These are phyloP conservation scores for Polytolypa hystricis DNA, from an alignment of 2,329 filamentous ascomycete genomes.

Conservation along the genomic window DNA sequence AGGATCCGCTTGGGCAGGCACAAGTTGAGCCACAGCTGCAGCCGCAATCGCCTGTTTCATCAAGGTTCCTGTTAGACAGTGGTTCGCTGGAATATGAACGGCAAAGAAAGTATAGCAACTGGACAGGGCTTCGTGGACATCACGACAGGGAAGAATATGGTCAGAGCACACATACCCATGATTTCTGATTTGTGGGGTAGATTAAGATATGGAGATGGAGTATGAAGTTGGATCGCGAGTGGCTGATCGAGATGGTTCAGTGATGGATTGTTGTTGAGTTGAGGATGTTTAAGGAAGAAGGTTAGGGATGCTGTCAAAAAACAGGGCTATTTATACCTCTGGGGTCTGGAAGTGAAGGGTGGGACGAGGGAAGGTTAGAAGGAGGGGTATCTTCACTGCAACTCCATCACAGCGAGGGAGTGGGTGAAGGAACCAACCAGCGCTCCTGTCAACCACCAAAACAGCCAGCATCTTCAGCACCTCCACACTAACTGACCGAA, in stretches of 20 bases:
- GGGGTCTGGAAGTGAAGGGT: no score
- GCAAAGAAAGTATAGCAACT: background rate
- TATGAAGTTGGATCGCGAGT: background rate
- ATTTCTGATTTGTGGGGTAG: background rate
- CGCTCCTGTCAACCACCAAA: background rate
- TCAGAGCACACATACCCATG: no score
- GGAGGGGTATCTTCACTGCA: no score
- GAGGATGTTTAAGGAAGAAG: no score
- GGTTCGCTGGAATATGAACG: background rate
- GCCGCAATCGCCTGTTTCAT: conserved; percentile 4
- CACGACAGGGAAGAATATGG: background rate
- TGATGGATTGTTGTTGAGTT: no score
- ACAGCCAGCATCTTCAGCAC: background rate
- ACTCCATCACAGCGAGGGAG: background rate
- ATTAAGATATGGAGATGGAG: background rate
- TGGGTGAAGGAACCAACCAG: background rate
- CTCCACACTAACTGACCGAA: background rate
- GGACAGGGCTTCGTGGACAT: background rate
- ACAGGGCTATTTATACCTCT: no score
- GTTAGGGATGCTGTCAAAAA: no score
- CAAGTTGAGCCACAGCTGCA: conserved; percentile 4
- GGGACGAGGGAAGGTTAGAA: no score
- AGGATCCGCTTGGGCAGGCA: conserved; percentile 2
- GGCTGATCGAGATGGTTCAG: no score
- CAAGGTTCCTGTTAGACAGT: background rate